Percentiles rank a stretch among this genome's conserved stretches.
Conservation (phyloP, 495 filamentous ascomycete species). For the Parachaetomium inaequale region DNA sequence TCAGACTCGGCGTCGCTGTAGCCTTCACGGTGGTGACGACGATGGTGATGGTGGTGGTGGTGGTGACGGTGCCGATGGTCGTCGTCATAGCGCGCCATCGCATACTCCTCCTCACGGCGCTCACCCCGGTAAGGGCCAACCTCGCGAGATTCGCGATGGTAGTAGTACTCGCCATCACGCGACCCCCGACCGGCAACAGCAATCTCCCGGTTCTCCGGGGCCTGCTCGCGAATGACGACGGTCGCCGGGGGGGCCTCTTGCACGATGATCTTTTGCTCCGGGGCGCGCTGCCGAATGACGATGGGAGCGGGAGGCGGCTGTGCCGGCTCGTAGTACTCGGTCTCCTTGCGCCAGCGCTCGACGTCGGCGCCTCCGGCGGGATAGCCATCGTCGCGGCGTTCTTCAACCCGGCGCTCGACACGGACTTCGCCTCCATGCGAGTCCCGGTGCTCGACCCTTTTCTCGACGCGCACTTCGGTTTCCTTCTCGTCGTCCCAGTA, state of each 20-base stretch:
- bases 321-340: slow-evolving; percentile 61
- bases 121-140: slow-evolving; percentile 50
- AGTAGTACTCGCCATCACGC: slow-evolving; percentile 48
- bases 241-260: slow-evolving; percentile 68
- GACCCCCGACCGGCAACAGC: slow-evolving; percentile 52
- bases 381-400: slow-evolving; percentile 39
- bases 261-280: slow-evolving; percentile 69
- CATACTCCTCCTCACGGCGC: slow-evolving; percentile 49
- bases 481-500: slow-evolving; percentile 41
- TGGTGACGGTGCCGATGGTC: slow-evolving; percentile 35
- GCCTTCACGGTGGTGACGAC: slow-evolving; percentile 32
- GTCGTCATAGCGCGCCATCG: slow-evolving; percentile 52
- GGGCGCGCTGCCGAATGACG: slow-evolving; percentile 59
- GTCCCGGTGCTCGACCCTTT: slow-evolving; percentile 41
- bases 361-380: slow-evolving; percentile 44
- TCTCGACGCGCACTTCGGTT: slow-evolving; percentile 44
- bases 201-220: slow-evolving; percentile 46
- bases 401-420: slow-evolving; percentile 47
- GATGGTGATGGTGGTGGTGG: slow-evolving; percentile 52
- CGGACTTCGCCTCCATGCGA: slow-evolving; percentile 40
- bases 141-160: slow-evolving; percentile 55
- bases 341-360: slow-evolving; percentile 62
- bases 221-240: slow-evolving; percentile 61
- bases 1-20: slow-evolving; percentile 52
- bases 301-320: slow-evolving; percentile 54